Base-by-base conservation (phyloP, 2,329 filamentous ascomycete genomes). In the Didymella lethalis region DNA sequence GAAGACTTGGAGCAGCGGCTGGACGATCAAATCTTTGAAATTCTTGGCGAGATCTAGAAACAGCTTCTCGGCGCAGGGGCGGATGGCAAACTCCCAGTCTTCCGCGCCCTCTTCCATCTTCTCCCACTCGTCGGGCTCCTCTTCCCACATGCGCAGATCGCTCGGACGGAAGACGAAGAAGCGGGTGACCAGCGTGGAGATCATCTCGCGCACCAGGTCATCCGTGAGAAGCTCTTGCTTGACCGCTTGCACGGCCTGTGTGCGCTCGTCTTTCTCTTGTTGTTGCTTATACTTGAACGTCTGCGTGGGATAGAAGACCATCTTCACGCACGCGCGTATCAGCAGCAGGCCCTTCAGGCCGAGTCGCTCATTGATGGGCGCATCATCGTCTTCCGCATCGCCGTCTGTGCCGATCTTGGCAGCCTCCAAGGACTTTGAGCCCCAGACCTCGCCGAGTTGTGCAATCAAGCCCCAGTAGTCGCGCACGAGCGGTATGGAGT, bases 71-170 rank as follows among this genome's bases (percentile, higher is more conserved):
- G 95, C 90, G 73, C 94, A 98, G 2, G 93, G 92, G 31, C 94
- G 88, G 52, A 98, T 89, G 58, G 94, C 91, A 81, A 93, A 97
- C 71, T 98, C 93, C 85, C 91, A 98, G 59, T 77, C 76, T 66
- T 92, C 91, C 34, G 90, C 88, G 60, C 89, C 90, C 70, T 96
- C 92, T 80, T 97, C 93, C 69, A 90, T 88, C 64, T 91, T 89
- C 76, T 97, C 94, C 93, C 95, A 99, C 53, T 96, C 93, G 75
- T 99, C 92, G 0, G 94, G 92, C 57, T 97, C 93, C 71, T 96
- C 90, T 73, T 96, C 90, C 95, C 95, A 99, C 57, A 92, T 90
- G 62, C 92, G 88, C 0, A 98, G 85, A 76, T 99, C 95, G 50
- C 88, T 87, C 59, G 90, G 86, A 32, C 92, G 87, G 75, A 98